These are phyloP conservation scores for Glycine tomentella DNA, from an alignment of 306 rosid genomes.

Conservation along the genomic window DNA sequence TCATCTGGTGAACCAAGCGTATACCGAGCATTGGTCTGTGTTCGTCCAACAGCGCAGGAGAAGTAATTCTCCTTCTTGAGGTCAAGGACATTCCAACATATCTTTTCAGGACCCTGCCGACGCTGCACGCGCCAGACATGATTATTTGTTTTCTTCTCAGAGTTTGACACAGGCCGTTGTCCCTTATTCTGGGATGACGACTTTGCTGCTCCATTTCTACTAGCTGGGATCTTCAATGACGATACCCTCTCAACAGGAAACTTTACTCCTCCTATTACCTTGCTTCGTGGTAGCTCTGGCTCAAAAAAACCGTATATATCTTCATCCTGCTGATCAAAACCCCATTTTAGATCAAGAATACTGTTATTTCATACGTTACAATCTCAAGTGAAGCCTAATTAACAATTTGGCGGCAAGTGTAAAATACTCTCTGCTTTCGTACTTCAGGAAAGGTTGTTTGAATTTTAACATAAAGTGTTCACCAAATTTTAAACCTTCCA, in stretches of 20 bases:
- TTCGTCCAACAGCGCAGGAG: conserved; percentile 90
- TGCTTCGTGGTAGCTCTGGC: conserved; percentile 86
- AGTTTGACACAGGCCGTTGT: no score
- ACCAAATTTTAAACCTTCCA: conserved; percentile 21
- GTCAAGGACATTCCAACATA: no score
- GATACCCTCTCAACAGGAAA: conserved; percentile 64
- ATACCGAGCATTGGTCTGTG: conserved; percentile 80
- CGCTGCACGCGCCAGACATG: no score
- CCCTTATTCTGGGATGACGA: no score
- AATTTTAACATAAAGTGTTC: neutral
- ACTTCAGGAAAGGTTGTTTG: neutral
- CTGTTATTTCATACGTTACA: no score
- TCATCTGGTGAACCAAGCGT: conserved; percentile 72
- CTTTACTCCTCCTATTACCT: conserved; percentile 64
- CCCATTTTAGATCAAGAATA: no score
- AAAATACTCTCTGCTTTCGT: neutral
- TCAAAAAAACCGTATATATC: conserved; percentile 92
- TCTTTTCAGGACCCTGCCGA: no score
- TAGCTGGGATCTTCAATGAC: conserved; percentile 55
- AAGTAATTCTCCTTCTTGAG: no score
- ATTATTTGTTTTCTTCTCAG: no score
- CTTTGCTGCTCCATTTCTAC: conserved; percentile 59
- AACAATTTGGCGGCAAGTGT: neutral
- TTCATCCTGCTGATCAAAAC: conserved; percentile 71
- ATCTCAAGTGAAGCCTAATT: no score